Conservation (phyloP, 176 grass and related monocot genomes). For the Eragrostis nindensis region DNA sequence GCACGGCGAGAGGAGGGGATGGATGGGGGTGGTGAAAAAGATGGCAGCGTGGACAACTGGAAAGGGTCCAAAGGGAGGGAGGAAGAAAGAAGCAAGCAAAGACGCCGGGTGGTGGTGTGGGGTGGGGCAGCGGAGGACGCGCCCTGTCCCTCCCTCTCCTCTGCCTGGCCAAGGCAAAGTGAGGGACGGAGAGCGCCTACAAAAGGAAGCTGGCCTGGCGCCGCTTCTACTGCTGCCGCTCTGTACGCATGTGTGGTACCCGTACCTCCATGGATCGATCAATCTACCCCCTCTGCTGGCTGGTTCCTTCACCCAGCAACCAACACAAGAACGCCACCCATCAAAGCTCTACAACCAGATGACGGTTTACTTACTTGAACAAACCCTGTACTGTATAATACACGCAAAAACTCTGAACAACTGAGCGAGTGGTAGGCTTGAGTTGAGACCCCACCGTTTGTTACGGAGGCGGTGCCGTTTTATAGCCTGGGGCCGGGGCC, state of each 20-base stretch:
- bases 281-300: background rate
- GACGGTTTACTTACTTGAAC: background rate
- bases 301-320: background rate
- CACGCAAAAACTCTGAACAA: background rate
- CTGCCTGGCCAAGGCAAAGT: background rate
- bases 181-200: slow-evolving; percentile 33
- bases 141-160: too few species aligned
- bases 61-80: slow-evolving; percentile 49
- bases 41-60: slow-evolving; percentile 67
- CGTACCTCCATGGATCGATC: background rate
- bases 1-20: background rate
- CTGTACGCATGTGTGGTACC: slow-evolving; percentile 7
- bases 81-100: slow-evolving; percentile 28
- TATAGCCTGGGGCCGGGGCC: slow-evolving; percentile 16
- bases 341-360: background rate
- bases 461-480: slow-evolving; percentile 35
- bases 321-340: background rate
- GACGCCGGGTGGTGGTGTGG: background rate
- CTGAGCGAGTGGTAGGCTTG: background rate
- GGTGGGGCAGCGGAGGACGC: background rate
- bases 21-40: slow-evolving; percentile 45
- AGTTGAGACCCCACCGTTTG: background rate
- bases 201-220: slow-evolving; percentile 46
- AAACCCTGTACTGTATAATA: background rate
- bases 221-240: slow-evolving; percentile 9